Percentiles rank a stretch among this genome's conserved stretches.
Evolutionary conservation across 2,329 filamentous ascomycete genomes (phyloP).

Genomic region (Penicillium sp.): DNA sequence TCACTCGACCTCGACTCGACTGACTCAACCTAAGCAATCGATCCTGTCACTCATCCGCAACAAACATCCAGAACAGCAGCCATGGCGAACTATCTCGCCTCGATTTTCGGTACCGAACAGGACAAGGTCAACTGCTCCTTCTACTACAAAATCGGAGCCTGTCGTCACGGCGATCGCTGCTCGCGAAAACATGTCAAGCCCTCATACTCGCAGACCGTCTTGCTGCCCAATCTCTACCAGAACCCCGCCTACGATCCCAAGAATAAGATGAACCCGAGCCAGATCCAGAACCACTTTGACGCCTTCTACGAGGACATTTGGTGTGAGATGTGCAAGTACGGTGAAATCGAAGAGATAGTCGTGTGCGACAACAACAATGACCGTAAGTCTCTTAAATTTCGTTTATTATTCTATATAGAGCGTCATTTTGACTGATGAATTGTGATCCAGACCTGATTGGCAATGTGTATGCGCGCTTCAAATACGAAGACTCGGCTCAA

Average conservation of each 20-base stretch:
- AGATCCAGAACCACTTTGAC: conserved; percentile 99
- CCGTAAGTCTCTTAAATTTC: conserved; percentile 52
- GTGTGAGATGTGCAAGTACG: conserved; percentile 99
- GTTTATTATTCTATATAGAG: background rate
- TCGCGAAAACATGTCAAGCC: conserved; percentile 99
- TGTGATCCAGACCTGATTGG: conserved; percentile 73
- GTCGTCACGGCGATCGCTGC: conserved; percentile 96
- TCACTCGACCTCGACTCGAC: background rate
- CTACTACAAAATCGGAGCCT: conserved; percentile 99
- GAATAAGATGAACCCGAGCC: conserved; percentile 91
- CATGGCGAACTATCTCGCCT: conserved; percentile 98
- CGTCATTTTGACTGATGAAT: background rate
- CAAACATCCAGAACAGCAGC: conserved; percentile 17
- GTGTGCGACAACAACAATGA: conserved; percentile 99
- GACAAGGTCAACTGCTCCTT: conserved; percentile 99
- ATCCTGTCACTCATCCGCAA: background rate
- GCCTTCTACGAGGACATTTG: conserved; percentile 99
- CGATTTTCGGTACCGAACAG: conserved; percentile 99
- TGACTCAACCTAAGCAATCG: background rate
- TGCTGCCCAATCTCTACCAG: conserved; percentile 98
- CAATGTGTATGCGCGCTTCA: conserved; percentile 99
- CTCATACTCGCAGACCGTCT: conserved; percentile 94
- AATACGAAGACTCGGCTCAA: conserved; percentile 96
- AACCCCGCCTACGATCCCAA: conserved; percentile 96
- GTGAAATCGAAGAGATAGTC: conserved; percentile 93